Evolutionary conservation across 1,284 basidiomycete species (phyloP).

Genomic region (Gymnopus androsaceus): DNA sequence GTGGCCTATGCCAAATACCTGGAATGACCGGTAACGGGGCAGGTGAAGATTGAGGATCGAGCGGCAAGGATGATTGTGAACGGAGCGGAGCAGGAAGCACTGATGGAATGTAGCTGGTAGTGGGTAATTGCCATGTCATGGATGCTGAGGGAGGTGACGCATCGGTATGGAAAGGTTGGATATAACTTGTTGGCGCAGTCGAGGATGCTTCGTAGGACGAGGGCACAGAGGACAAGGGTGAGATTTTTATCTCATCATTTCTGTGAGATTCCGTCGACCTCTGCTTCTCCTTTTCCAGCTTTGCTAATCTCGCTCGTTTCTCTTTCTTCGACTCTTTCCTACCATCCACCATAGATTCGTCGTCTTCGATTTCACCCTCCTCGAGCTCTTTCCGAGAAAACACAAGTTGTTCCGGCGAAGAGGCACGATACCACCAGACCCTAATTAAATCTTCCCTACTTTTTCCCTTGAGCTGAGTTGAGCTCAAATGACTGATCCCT

Average conservation of each 20-base stretch:
- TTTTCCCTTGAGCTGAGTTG: slow-evolving; percentile 40
- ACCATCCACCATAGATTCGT: slow-evolving; percentile 23
- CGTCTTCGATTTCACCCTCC: slow-evolving; percentile 40
- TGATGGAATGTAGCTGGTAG: too few relatives aligned
- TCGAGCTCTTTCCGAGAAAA: slow-evolving; percentile 37
- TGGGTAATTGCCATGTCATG: too few relatives aligned
- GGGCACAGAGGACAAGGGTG: not conserved
- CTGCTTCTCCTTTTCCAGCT: slow-evolving; percentile 27
- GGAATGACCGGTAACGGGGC: not conserved
- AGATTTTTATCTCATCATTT: slow-evolving; percentile 9
- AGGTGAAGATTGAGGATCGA: not conserved
- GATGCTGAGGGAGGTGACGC: not conserved
- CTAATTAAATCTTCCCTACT: slow-evolving; percentile 50
- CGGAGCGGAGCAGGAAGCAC: too few relatives aligned
- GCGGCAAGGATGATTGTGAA: too few relatives aligned
- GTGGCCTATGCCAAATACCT: not conserved
- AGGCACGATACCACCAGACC: slow-evolving; percentile 53
- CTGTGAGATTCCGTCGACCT: slow-evolving; percentile 24
- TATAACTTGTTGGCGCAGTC: not conserved
- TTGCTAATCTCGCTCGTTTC: slow-evolving; percentile 37
- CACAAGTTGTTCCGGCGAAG: slow-evolving; percentile 24
- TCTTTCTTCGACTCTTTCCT: slow-evolving; percentile 44
- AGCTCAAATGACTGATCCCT: slow-evolving; percentile 26
- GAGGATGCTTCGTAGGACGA: not conserved
- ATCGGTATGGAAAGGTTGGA: not conserved